These are phyloP conservation scores for Lipomyces lipofer DNA, from an alignment of 805 yeast genomes.

Conservation along the genomic window DNA sequence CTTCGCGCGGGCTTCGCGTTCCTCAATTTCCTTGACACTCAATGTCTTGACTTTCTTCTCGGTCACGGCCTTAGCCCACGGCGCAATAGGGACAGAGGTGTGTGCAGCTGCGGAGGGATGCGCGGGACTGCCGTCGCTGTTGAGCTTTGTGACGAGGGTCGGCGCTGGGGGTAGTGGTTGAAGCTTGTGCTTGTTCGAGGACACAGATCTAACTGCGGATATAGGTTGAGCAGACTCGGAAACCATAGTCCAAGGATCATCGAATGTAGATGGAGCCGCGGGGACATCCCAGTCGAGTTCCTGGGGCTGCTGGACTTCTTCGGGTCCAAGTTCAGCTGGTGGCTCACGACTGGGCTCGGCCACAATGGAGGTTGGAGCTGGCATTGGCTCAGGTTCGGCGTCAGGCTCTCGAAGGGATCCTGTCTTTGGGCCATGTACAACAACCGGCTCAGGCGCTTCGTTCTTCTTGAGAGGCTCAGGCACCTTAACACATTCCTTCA, in stretches of 20 bases:
- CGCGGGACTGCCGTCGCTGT: not conserved
- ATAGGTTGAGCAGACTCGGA: not conserved
- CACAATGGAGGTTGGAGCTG: not conserved
- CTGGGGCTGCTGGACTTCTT: not conserved
- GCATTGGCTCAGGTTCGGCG: conserved; percentile 6
- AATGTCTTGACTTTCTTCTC: conserved; percentile 18
- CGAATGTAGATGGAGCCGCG: not conserved
- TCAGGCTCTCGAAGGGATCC: not conserved
- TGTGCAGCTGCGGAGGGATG: conserved; percentile 7
- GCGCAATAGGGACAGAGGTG: conserved; percentile 25
- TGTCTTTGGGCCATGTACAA: not conserved
- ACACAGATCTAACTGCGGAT: not conserved
- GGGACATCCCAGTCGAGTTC: conserved; percentile 1
- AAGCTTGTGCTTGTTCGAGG: conserved; percentile 17
- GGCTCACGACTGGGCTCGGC: not conserved
- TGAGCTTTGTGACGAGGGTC: conserved; percentile 6
- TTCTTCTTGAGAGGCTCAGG: conserved; percentile 1
- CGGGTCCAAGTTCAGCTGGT: conserved; percentile 11
- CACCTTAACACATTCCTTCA: not conserved
- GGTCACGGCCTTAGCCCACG: conserved; percentile 24
- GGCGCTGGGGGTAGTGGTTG: conserved; percentile 28
- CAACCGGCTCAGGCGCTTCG: conserved; percentile 6
- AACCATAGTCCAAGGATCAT: not conserved
- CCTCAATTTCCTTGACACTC: conserved; percentile 40
- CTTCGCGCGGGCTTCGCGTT: conserved; percentile 34